Percentiles rank a stretch among this genome's conserved stretches.
Evolutionary conservation across 1,139 yeast genomes (phyloP).

Genomic region (Candida dubliniensis): DNA sequence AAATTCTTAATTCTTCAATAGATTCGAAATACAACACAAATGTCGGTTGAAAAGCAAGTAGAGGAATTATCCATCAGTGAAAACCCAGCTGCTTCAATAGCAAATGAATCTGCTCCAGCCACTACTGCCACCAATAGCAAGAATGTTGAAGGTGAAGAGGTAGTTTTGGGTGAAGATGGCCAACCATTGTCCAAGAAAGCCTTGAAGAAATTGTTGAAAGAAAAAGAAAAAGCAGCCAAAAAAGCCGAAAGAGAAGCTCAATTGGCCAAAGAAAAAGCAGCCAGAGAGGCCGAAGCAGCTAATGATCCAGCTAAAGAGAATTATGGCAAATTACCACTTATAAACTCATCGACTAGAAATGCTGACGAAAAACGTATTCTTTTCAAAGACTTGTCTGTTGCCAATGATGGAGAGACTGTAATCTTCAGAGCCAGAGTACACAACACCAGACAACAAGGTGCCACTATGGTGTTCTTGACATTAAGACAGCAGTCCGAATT

Average conservation of each 20-base stretch:
- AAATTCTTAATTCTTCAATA: neutral
- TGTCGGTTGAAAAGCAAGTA: conserved; percentile 16
- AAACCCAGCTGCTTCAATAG: conserved; percentile 13
- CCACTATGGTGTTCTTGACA: conserved; percentile 86
- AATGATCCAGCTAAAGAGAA: conserved; percentile 82
- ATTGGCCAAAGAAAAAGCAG: conserved; percentile 83
- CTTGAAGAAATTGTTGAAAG: conserved; percentile 89
- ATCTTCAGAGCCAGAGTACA: conserved; percentile 93
- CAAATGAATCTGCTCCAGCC: conserved; percentile 17
- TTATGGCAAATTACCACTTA: conserved; percentile 87
- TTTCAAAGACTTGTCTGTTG: conserved; percentile 55
- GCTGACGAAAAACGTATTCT: conserved; percentile 54
- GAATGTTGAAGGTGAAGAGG: conserved; percentile 21
- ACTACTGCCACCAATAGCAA: neutral
- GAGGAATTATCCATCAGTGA: conserved; percentile 15
- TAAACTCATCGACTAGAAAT: conserved; percentile 71
- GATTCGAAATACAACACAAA: conserved; percentile 3
- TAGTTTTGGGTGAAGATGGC: conserved; percentile 77
- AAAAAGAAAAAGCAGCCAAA: conserved; percentile 87
- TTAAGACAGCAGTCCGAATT: conserved; percentile 85
- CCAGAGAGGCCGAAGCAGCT: conserved; percentile 67
- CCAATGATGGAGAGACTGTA: conserved; percentile 76
- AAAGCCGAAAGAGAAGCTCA: conserved; percentile 92
- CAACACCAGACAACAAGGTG: conserved; percentile 92
- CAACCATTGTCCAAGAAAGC: conserved; percentile 95